Conservation (phyloP, 1,139 yeast species). For the Saccharomycopsis hybrid region DNA sequence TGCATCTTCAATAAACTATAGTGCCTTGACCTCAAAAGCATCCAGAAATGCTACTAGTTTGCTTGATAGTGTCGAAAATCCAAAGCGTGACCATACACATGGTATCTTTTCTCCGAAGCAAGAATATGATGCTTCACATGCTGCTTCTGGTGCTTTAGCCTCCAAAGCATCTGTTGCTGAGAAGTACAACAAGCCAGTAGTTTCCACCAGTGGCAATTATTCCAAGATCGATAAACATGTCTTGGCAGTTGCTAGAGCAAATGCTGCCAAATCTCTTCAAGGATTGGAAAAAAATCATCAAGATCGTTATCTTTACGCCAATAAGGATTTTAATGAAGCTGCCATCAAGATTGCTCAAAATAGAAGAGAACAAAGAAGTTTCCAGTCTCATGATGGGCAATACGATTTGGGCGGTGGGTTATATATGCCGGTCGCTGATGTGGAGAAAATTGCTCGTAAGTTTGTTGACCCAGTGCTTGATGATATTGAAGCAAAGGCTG, state of each 20-base stretch:
- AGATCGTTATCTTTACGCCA: slow-evolving; percentile 30
- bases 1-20: slow-evolving; percentile 9
- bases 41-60: slow-evolving; percentile 35
- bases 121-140: slow-evolving; percentile 1
- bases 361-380: slow-evolving; percentile 50
- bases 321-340: slow-evolving; percentile 37
- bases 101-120: slow-evolving; percentile 25
- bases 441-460: slow-evolving; percentile 74
- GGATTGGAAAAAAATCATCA: slow-evolving; percentile 35
- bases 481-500: slow-evolving; percentile 68
- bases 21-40: slow-evolving; percentile 16
- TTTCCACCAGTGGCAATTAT: slow-evolving; percentile 23
- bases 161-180: slow-evolving; percentile 27
- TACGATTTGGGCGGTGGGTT: slow-evolving; percentile 88
- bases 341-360: slow-evolving; percentile 63
- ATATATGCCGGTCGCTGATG: slow-evolving; percentile 66
- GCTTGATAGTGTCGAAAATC: slow-evolving; percentile 29
- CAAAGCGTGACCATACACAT: slow-evolving; percentile 9
- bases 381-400: slow-evolving; percentile 41
- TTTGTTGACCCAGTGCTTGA: slow-evolving; percentile 80
- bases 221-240: slow-evolving; percentile 48
- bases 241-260: slow-evolving; percentile 53
- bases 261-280: slow-evolving; percentile 38
- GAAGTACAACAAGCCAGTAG: background rate
- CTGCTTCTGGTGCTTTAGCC: slow-evolving; percentile 32